Conservation (phyloP, 1,284 basidiomycete genomes). For the Psilocybe mexicana region DNA sequence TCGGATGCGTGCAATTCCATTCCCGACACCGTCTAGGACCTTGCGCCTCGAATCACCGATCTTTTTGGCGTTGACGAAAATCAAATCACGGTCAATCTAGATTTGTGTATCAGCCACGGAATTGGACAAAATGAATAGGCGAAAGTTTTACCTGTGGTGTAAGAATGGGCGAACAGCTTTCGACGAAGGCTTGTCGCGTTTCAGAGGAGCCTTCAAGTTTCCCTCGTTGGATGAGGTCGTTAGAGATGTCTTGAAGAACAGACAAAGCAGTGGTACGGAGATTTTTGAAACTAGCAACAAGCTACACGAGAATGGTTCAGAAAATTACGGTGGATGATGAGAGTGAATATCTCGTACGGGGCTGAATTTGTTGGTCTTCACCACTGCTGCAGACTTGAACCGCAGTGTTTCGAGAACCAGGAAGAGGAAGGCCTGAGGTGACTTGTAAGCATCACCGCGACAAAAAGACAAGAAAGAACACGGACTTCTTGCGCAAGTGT, state of each 20-base stretch:
- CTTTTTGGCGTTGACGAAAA: constrained; percentile 61
- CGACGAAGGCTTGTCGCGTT: constrained; percentile 50
- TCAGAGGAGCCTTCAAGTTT: constrained; percentile 54
- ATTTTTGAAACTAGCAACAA: constrained; percentile 64
- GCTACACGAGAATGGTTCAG: constrained; percentile 38
- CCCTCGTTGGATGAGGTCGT: constrained; percentile 46
- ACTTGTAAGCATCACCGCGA: background rate
- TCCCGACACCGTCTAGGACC: constrained; percentile 68
- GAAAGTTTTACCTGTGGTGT: constrained; percentile 41
- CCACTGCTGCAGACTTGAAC: constrained; percentile 66
- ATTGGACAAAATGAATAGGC: no score
- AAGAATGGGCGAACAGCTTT: constrained; percentile 46
- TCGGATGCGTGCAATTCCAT: constrained; percentile 60
- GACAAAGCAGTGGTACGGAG: constrained; percentile 53
- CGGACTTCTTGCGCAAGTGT: constrained; percentile 73
- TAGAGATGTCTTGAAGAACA: constrained; percentile 58
- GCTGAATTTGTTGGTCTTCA: constrained; percentile 73
- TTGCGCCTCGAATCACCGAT: constrained; percentile 68
- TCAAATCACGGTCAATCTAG: constrained; percentile 68
- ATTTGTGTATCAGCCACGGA: background rate
- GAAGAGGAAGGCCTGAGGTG: constrained; percentile 62
- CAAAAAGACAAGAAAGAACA: background rate
- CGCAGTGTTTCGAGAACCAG: constrained; percentile 64
- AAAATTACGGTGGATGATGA: background rate
- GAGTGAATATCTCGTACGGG: constrained; percentile 42